Conservation (phyloP, 2,329 filamentous ascomycete species). For the Paecilomyces niveus region DNA sequence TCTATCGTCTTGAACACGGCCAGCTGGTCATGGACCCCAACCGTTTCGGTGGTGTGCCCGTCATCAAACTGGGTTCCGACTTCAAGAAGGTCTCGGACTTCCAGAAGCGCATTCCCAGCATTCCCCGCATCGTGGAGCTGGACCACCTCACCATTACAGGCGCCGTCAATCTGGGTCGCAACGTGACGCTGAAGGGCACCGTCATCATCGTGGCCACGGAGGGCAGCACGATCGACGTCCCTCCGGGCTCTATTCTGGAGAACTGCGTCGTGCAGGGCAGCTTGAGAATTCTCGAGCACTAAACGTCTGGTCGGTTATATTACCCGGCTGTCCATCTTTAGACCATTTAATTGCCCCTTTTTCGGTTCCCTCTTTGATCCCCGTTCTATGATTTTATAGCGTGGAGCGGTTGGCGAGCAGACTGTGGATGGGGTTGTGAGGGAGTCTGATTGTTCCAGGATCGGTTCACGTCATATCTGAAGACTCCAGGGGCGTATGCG, state of each 20-base stretch:
- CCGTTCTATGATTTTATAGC: not conserved
- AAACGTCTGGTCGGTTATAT: conserved; percentile 16
- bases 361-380: not conserved
- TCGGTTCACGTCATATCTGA: not conserved
- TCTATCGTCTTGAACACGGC: conserved; percentile 97
- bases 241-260: conserved; percentile 92
- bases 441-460: not conserved
- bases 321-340: not conserved
- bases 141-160: conserved; percentile 92
- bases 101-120: conserved; percentile 45
- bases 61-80: conserved; percentile 97
- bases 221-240: conserved; percentile 95
- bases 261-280: conserved; percentile 99
- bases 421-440: not conserved
- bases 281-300: conserved; percentile 66
- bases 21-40: conserved; percentile 95
- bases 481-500: not conserved
- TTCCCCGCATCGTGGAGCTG: conserved; percentile 44
- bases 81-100: conserved; percentile 98
- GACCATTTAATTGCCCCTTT: not conserved
- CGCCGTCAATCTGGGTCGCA: conserved; percentile 91
- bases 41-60: conserved; percentile 90
- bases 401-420: not conserved
- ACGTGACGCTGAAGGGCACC: conserved; percentile 90
- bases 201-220: conserved; percentile 99